Percentiles rank a stretch among this genome's conserved stretches.
phyloP scores from a whole-genome alignment of 345 rosid species.

The Microcos paniculata region DNA sequence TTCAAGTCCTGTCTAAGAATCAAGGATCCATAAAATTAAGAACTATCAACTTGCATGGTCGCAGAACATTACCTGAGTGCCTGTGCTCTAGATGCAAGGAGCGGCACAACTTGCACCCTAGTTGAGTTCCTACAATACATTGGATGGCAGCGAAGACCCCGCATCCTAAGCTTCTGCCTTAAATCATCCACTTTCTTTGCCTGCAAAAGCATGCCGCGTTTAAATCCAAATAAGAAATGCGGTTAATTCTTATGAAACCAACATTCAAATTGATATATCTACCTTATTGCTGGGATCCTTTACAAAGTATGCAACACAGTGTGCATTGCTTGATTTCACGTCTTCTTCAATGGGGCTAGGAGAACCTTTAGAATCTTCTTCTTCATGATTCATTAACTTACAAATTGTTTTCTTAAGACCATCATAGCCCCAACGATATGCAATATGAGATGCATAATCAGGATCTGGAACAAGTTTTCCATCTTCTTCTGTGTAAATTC shows the following conservation, averaged over 20 bases:
- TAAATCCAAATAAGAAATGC: constrained; percentile 5
- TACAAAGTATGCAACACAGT: constrained; percentile 70
- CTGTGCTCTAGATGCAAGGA: constrained; percentile 89
- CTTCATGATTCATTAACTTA: constrained; percentile 78
- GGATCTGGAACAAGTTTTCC: constrained; percentile 81
- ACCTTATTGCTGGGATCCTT: constrained; percentile 74
- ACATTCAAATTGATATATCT: constrained; percentile 4
- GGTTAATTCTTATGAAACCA: not conserved
- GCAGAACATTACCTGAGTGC: constrained; percentile 68
- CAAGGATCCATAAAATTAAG: not conserved
- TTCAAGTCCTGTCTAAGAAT: not conserved
- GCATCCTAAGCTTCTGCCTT: constrained; percentile 88
- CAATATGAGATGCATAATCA: constrained; percentile 84
- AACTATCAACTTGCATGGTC: not conserved
- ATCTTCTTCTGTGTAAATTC: constrained; percentile 51
- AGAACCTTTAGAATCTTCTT: constrained; percentile 36
- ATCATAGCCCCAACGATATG: constrained; percentile 85
- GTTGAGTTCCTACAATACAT: constrained; percentile 90
- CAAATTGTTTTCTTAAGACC: constrained; percentile 89
- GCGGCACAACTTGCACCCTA: constrained; percentile 79
- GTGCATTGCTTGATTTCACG: constrained; percentile 55
- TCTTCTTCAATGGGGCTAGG: constrained; percentile 61
- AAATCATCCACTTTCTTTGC: constrained; percentile 74
- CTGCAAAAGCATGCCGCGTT: constrained; percentile 43
- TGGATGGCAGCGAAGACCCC: constrained; percentile 97